A percentile compares a stretch with the other conserved stretches of the same genome.
Evolutionary conservation across 805 yeast genomes (phyloP).

Genomic region (Ogataea henricii): DNA sequence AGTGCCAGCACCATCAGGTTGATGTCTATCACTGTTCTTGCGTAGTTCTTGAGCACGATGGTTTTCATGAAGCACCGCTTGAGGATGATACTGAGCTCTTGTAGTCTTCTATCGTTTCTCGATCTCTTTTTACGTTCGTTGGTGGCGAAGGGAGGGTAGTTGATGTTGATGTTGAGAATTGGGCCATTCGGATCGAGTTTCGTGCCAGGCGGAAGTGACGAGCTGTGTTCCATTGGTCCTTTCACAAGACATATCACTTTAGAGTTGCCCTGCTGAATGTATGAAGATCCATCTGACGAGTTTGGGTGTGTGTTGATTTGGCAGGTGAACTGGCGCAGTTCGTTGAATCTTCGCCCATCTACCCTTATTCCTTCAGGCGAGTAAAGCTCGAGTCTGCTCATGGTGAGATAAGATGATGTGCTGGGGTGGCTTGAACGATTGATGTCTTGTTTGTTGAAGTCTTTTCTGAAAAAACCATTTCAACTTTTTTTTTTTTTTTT

Average conservation of each 20-base stretch:
- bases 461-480: too few relatives aligned
- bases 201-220: conserved; percentile 56
- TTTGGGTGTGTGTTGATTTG: conserved; percentile 85
- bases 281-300: conserved; percentile 89
- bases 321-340: conserved; percentile 79
- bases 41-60: conserved; percentile 70
- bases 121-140: conserved; percentile 68
- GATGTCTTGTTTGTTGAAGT: too few relatives aligned
- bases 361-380: conserved; percentile 93
- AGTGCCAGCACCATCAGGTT: conserved; percentile 77
- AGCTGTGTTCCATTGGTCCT: conserved; percentile 75
- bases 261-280: conserved; percentile 89
- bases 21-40: conserved; percentile 79
- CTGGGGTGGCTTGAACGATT: not conserved
- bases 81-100: conserved; percentile 66
- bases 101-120: conserved; percentile 67
- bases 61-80: conserved; percentile 75
- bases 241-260: conserved; percentile 81
- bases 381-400: conserved; percentile 68
- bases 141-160: conserved; percentile 80
- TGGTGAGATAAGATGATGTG: conserved; percentile 5
- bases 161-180: conserved; percentile 61
- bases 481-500: not conserved
- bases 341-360: conserved; percentile 96
- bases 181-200: conserved; percentile 55